Conservation (phyloP, 306 rosid species). For the Rosa multiflora region DNA sequence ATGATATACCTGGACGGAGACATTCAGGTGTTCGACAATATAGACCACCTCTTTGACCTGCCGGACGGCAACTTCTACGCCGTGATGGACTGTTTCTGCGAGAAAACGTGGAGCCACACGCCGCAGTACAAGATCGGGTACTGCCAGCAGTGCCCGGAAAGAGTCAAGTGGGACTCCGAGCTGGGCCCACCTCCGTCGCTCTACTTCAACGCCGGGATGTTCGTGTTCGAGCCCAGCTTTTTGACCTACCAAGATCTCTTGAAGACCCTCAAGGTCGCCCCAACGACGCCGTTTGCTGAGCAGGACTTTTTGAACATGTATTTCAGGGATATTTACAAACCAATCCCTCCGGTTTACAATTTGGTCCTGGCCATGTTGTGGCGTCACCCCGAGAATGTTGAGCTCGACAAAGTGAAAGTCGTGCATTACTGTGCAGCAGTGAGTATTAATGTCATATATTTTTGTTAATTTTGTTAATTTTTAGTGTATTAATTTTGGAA, state of each 20-base stretch:
- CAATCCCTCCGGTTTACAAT: conserved; percentile 53
- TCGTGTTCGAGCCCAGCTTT: conserved; percentile 56
- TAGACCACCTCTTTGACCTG: conserved; percentile 62
- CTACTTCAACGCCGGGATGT: conserved; percentile 90
- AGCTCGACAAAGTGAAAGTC: conserved; percentile 52
- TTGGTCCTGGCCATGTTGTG: conserved; percentile 76
- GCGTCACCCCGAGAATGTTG: conserved; percentile 76
- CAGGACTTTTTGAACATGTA: conserved; percentile 78
- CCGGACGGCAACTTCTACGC: conserved; percentile 57
- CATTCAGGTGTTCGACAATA: conserved; percentile 65
- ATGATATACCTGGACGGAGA: conserved; percentile 83
- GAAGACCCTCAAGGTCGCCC: conserved; percentile 32
- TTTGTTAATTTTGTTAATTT: background rate
- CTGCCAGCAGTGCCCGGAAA: conserved; percentile 74
- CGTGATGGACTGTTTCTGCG: conserved; percentile 87
- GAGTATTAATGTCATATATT: background rate
- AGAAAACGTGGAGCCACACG: conserved; percentile 74
- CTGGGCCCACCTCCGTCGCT: conserved; percentile 58
- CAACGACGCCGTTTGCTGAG: conserved; percentile 76
- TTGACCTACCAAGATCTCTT: conserved; percentile 46
- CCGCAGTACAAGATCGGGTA: conserved; percentile 61
- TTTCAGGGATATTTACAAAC: conserved; percentile 51
- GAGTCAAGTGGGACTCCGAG: conserved; percentile 53
- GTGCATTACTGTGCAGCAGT: conserved; percentile 83
- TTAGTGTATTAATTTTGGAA: background rate